Evolutionary conservation across 2,329 filamentous ascomycete genomes (phyloP), one percentile per base, ranked within the genome.

Genomic region (Achaetomium macrosporum): DNA sequence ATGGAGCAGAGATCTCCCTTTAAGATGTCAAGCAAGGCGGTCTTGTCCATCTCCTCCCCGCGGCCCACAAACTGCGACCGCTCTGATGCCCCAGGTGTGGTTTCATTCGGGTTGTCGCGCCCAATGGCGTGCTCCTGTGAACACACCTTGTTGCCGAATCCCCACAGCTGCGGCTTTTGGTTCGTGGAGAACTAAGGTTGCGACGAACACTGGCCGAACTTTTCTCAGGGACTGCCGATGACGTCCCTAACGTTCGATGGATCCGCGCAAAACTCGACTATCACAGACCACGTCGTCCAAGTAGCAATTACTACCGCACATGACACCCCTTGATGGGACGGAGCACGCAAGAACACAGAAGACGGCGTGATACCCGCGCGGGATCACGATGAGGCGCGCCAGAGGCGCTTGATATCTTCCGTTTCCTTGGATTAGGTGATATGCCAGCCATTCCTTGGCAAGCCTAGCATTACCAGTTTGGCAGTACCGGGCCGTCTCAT

Each of bases 401-500:
- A 31, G 13, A 19, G 20, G 43, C 19, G 39, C 30, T 43, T 43
- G 39, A 35, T 51, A 45, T 41, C 17, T 45, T 20, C 41, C 36
- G 42, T 44, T 16, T 25, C n/a, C 31, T 37, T 20, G 30, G 25
- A 43, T 33, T 29, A 36, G n/a, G n/a, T n/a, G n/a, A n/a, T n/a
- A n/a, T n/a, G n/a, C n/a, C 29, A 33, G 29, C 46, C 29, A 20
- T 36, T 12, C 16, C 15, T 45, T 9, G 17, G 35, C 15, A 15
- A 2, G 25, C 31, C 50, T 25, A 47, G 47, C 47, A 40, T 54
- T 42, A 47, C 52, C 52, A 50, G 43, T 54, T 54, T 35, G 52
- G 47, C 47, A 40, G 17, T 47, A 25, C 52, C 52, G 52, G 42
- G 39, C 17, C 33, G 47, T 54, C 52, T 47, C 43, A 54, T 54